Evolutionary conservation across 805 yeast genomes (phyloP).

Genomic region (Sugiyamaella chiloensis): DNA sequence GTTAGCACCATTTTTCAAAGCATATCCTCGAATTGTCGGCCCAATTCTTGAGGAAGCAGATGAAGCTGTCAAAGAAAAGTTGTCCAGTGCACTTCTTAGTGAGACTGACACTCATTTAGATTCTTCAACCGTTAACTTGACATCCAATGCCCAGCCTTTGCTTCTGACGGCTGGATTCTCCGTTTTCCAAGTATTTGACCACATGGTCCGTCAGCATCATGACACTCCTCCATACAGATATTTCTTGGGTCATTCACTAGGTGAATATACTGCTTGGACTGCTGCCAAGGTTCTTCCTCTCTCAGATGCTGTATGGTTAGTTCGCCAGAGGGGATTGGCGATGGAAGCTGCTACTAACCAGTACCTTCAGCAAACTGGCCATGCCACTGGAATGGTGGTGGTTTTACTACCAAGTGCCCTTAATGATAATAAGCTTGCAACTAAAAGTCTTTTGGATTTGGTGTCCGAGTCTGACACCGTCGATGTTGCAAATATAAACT

Average conservation of each 20-base stretch:
- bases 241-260: constrained; percentile 49
- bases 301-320: constrained; percentile 40
- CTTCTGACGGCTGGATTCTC: constrained; percentile 43
- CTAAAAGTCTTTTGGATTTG: neutral
- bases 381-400: constrained; percentile 16
- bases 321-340: constrained; percentile 42
- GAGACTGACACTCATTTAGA: constrained; percentile 11
- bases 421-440: neutral
- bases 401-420: constrained; percentile 10
- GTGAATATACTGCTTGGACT: constrained; percentile 47
- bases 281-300: constrained; percentile 38
- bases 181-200: constrained; percentile 29
- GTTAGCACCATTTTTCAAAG: constrained; percentile 23
- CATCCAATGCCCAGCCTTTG: constrained; percentile 54
- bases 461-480: constrained; percentile 21
- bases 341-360: constrained; percentile 39
- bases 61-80: constrained; percentile 21
- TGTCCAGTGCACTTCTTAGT: constrained; percentile 21
- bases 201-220: constrained; percentile 10
- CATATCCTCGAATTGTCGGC: constrained; percentile 24
- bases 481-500: constrained; percentile 48
- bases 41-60: constrained; percentile 33
- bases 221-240: constrained; percentile 23
- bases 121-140: constrained; percentile 30
- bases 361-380: constrained; percentile 1